These are phyloP conservation scores for Usnea hakonensis DNA, from an alignment of 495 filamentous ascomycete genomes.

Conservation along the genomic window DNA sequence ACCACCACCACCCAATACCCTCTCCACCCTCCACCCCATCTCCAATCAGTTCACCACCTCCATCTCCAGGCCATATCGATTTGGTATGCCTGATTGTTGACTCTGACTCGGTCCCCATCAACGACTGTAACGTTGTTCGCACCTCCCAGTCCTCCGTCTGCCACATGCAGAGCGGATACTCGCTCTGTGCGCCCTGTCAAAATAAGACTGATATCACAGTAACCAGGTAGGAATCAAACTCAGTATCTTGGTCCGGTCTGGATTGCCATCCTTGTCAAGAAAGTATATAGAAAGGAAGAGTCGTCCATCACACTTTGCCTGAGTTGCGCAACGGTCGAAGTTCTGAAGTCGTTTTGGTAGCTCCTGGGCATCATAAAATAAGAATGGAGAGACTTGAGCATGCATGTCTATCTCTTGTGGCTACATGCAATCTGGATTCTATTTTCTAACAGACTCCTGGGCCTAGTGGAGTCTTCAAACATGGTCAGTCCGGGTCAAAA, in stretches of 20 bases:
- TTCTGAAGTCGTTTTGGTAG: background rate
- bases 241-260: slow-evolving; percentile 5
- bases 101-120: slow-evolving; percentile 4
- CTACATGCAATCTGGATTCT: no score
- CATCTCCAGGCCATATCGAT: no score
- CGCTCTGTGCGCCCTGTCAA: background rate
- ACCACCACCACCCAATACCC: no score
- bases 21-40: background rate
- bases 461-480: no score
- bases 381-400: no score
- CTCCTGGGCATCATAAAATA: background rate
- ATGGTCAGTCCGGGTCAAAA: no score
- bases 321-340: background rate
- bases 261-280: slow-evolving; percentile 3
- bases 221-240: slow-evolving; percentile 1
- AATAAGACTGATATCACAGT: background rate
- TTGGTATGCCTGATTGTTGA: background rate
- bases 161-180: slow-evolving; percentile 1
- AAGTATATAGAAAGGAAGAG: slow-evolving; percentile 9
- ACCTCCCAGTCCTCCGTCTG: background rate
- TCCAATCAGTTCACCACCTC: no score
- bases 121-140: background rate
- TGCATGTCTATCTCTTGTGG: no score
- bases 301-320: background rate
- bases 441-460: no score